Conservation (phyloP, 306 rosid species). For the Cucumis melo region DNA sequence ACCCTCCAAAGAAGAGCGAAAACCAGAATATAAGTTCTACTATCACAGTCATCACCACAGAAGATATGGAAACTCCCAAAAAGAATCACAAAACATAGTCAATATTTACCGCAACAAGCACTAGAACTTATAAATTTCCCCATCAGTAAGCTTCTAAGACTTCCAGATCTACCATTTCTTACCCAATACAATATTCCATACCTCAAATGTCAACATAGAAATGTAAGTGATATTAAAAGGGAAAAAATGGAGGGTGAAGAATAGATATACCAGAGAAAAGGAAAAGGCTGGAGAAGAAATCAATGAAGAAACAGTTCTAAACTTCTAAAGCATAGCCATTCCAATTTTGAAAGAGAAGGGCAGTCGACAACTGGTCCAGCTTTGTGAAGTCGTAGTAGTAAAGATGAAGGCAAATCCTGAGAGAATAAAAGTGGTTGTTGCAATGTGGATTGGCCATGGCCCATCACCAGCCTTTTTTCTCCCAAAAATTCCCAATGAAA, state of each 20-base stretch:
- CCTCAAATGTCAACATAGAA: neutral
- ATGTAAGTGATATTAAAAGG: neutral
- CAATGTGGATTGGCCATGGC: conserved; percentile 58
- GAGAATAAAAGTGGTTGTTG: conserved; percentile 58
- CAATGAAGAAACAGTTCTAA: conserved; percentile 1
- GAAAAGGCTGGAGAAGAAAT: conserved; percentile 17
- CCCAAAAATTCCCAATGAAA: neutral
- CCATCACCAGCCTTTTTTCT: conserved; percentile 44
- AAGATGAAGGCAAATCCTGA: conserved; percentile 44
- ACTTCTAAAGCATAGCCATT: conserved; percentile 16
- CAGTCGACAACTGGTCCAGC: conserved; percentile 5
- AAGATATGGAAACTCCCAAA: neutral
- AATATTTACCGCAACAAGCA: neutral
- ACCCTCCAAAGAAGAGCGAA: neutral
- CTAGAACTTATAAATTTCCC: neutral
- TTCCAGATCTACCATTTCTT: neutral
- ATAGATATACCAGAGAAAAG: conserved; percentile 34
- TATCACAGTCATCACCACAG: neutral
- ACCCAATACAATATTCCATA: neutral
- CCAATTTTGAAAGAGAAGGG: conserved; percentile 20
- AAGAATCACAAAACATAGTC: neutral
- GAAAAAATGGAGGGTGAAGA: conserved; percentile 17
- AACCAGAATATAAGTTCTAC: neutral
- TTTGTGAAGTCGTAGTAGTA: conserved; percentile 32
- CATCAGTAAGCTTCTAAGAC: neutral